Percentiles rank a stretch among this genome's conserved stretches.
These are phyloP conservation scores for Psophocarpus tetragonolobus DNA, from an alignment of 306 rosid genomes.

Conservation along the genomic window DNA sequence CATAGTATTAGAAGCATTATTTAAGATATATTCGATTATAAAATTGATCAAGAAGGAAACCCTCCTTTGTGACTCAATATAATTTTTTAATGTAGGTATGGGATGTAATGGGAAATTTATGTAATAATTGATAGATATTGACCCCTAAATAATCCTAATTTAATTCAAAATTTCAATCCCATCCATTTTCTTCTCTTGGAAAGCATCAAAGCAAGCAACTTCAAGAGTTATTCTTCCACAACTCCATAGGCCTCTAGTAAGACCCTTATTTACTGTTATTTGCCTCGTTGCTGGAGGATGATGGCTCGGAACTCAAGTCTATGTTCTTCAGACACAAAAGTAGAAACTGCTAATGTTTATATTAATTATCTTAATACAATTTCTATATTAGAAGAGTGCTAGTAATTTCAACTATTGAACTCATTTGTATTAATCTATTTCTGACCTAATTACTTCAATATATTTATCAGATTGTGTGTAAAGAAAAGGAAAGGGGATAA, in stretches of 20 bases:
- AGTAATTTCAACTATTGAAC: too few species aligned
- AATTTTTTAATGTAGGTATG: conserved; percentile 32
- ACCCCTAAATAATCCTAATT: conserved; percentile 48
- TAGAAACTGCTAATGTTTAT: not conserved
- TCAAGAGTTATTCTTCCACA: conserved; percentile 4
- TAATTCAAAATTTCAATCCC: conserved; percentile 27
- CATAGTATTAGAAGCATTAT: conserved; percentile 22
- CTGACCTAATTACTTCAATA: too few species aligned
- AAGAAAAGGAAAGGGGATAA: too few species aligned
- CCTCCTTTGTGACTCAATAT: conserved; percentile 26
- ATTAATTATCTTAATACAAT: not conserved
- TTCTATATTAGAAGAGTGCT: too few species aligned
- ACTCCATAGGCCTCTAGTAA: not conserved
- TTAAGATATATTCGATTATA: conserved; percentile 29
- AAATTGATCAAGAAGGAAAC: conserved; percentile 3
- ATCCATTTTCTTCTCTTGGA: conserved; percentile 22
- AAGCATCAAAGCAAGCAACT: not conserved
- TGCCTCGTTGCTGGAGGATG: not conserved
- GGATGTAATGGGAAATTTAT: conserved; percentile 12
- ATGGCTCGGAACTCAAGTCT: not conserved
- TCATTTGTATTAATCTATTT: too few species aligned
- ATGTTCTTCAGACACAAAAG: not conserved
- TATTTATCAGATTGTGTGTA: too few species aligned
- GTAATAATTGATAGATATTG: conserved; percentile 42
- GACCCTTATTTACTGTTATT: not conserved